These are phyloP conservation scores for Dactylonectria estremocensis DNA, from an alignment of 2,329 filamentous ascomycete species.

Conservation along the genomic window DNA sequence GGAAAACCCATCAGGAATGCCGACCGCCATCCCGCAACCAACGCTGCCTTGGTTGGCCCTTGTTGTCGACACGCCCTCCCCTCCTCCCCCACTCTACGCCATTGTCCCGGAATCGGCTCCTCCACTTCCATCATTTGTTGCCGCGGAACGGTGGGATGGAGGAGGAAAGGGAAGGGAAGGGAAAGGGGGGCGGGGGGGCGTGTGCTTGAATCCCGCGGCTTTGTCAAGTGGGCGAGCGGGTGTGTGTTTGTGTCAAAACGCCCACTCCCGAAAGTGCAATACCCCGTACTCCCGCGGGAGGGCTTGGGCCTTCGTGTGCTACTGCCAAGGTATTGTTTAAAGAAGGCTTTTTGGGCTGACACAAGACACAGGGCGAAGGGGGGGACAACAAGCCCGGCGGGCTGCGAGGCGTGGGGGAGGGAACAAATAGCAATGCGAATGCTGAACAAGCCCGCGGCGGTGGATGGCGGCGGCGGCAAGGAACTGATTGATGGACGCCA, in stretches of 20 bases:
- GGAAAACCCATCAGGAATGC: background rate
- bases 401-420: constrained; percentile 25
- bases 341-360: constrained; percentile 18
- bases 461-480: background rate
- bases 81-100: background rate
- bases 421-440: constrained; percentile 11
- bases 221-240: no score
- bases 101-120: background rate
- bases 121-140: background rate
- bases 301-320: background rate
- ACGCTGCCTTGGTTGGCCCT: background rate
- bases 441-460: no score
- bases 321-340: no score
- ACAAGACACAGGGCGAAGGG: constrained; percentile 9
- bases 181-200: background rate
- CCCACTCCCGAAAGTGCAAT: background rate
- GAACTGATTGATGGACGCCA: background rate
- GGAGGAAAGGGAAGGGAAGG: background rate
- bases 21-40: constrained; percentile 2
- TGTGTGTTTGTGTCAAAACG: background rate
- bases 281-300: constrained; percentile 11
- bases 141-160: constrained; percentile 2
- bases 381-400: constrained; percentile 14
- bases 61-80: no score
- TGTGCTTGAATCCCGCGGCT: background rate